A percentile compares a stretch with the other conserved stretches of the same genome.
These are phyloP conservation scores for Talaromyces rugulosus DNA, from an alignment of 2,329 filamentous ascomycete genomes.

Conservation along the genomic window DNA sequence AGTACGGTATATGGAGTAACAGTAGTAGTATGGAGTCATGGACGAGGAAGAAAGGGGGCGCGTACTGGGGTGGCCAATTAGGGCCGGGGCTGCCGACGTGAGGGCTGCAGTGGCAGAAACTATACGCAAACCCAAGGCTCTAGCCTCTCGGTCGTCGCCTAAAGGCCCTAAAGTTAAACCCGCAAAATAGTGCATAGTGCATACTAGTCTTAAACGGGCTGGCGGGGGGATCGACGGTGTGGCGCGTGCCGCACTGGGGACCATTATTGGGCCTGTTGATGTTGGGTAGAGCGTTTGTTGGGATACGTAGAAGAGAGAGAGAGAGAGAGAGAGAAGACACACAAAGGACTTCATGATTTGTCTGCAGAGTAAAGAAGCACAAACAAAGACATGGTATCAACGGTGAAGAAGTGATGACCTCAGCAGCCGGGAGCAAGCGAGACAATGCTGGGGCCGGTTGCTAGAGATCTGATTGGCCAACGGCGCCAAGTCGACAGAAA, in stretches of 20 bases:
- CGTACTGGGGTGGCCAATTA: neutral
- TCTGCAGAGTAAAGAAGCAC: too few relatives aligned
- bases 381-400: too few relatives aligned
- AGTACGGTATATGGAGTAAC: too few relatives aligned
- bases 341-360: too few relatives aligned
- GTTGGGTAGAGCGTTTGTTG: too few relatives aligned
- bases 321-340: neutral
- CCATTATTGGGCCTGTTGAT: neutral
- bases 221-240: conserved; percentile 11
- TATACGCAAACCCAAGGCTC: too few relatives aligned
- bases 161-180: too few relatives aligned
- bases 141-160: too few relatives aligned
- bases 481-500: neutral
- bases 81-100: neutral
- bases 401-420: neutral
- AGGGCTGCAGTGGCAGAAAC: neutral
- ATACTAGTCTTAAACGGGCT: neutral
- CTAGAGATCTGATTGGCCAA: neutral
- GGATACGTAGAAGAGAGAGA: too few relatives aligned
- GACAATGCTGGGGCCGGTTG: neutral
- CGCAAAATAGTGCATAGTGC: too few relatives aligned
- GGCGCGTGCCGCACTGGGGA: conserved; percentile 1
- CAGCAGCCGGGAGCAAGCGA: neutral
- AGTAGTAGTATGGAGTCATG: neutral
- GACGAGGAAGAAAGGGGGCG: neutral